Conservation (phyloP, 257 asterid genomes). For the Prunella vulgaris region DNA sequence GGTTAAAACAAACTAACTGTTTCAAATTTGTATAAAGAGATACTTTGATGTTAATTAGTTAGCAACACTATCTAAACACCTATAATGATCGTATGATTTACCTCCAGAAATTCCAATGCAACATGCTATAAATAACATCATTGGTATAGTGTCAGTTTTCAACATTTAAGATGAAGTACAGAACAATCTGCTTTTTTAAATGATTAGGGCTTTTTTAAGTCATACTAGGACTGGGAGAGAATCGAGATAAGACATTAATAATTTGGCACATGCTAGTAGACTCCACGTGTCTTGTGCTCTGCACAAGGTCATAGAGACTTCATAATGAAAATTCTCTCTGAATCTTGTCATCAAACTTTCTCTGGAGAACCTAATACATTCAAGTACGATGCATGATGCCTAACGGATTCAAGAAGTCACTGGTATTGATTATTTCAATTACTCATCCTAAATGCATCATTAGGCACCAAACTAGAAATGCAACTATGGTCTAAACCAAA, state of each 20-base stretch:
- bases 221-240: no score
- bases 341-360: slow-evolving; percentile 2
- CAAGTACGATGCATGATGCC: slow-evolving; percentile 16
- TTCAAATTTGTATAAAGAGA: not conserved
- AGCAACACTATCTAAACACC: not conserved
- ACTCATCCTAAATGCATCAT: slow-evolving; percentile 6
- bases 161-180: not conserved
- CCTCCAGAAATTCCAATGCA: not conserved
- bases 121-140: not conserved
- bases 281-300: not conserved
- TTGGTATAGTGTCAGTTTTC: not conserved
- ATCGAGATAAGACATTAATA: not conserved
- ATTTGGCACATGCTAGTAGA: not conserved
- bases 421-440: slow-evolving; percentile 14
- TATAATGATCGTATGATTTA: not conserved
- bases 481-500: slow-evolving; percentile 13
- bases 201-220: not conserved
- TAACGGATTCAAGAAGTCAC: slow-evolving; percentile 7
- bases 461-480: not conserved
- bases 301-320: slow-evolving; percentile 11
- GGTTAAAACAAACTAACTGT: not conserved
- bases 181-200: not conserved
- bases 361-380: slow-evolving; percentile 3
- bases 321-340: not conserved
- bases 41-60: not conserved